Evolutionary conservation across 1,284 basidiomycete genomes (phyloP), one percentile per base, ranked within the genome.

Genomic region (Cutaneotrichosporon mucoides): DNA sequence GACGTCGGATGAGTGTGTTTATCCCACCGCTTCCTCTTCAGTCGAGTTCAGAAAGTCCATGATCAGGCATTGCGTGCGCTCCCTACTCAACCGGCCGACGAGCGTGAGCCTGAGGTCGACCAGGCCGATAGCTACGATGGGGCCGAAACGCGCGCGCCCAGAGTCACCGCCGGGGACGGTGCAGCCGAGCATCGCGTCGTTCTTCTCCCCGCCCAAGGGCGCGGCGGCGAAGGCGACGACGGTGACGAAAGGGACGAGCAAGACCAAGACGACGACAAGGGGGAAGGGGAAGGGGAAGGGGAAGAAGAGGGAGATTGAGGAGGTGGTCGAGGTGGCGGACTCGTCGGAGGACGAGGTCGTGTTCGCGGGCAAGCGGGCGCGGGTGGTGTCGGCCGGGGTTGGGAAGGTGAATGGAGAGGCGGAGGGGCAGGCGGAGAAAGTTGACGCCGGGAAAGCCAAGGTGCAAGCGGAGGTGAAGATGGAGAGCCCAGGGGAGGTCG

Each of bases 201-300:
- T 76, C 71, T 76, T 76, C 62, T 57, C 68, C 3, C 71, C 73
- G 2, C 70, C 71, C 1, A 51, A 49, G 38, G 71, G 68, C 57
- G 50, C 58, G 2, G 35, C 47, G 46, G 16, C 37, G 34, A 61
- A 54, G 44, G n/a, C 10, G 10, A 35, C 49, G 24, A 24, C 24
- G 24, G 24, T 24, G 24, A 24, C 24, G 24, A 24, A 24, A 24
- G 24, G 24, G 24, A 24, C 24, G 24, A 24, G 24, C 24, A 24
- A 24, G 24, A 24, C 24, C 24, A 24, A 24, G 24, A 24, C 24
- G 24, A 24, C 24, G 24, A 24, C 24, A 24, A 24, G 24, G 24
- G 24, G 24, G 24, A 24, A 24, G 24, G 24, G 24, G 24, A 24
- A 24, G 24, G 24, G 24, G 24, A 24, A 24, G 24, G 24, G 24